These are phyloP conservation scores for Microsporum canis DNA, from an alignment of 2,329 filamentous ascomycete species.

Conservation along the genomic window DNA sequence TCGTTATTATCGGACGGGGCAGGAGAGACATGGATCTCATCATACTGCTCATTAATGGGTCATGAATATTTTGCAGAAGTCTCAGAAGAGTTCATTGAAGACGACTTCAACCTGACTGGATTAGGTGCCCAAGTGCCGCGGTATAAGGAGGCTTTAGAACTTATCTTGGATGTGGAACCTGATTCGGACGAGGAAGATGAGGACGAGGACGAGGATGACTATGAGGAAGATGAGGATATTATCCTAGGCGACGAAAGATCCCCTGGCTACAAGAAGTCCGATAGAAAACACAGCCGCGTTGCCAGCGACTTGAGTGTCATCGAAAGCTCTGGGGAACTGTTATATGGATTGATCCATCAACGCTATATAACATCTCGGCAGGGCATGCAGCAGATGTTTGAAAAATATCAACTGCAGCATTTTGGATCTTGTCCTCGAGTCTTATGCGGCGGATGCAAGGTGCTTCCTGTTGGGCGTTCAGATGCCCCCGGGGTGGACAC, in stretches of 20 bases:
- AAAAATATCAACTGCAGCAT: slow-evolving; percentile 95
- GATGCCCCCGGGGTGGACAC: slow-evolving; percentile 95
- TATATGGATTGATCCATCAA: slow-evolving; percentile 97
- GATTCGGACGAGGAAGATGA: slow-evolving; percentile 66
- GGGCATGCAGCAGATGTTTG: slow-evolving; percentile 97
- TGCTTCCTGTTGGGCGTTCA: slow-evolving; percentile 83
- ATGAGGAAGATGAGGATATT: slow-evolving; percentile 58
- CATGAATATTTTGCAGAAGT: slow-evolving; percentile 99
- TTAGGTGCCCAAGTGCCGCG: slow-evolving; percentile 90
- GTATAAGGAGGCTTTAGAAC: slow-evolving; percentile 98
- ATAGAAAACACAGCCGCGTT: slow-evolving; percentile 72
- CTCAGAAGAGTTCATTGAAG: slow-evolving; percentile 97
- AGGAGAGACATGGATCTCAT: slow-evolving; percentile 91
- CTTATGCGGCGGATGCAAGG: slow-evolving; percentile 79
- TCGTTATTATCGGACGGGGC: slow-evolving; percentile 36
- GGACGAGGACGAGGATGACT: slow-evolving; percentile 55
- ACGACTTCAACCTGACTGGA: slow-evolving; percentile 98
- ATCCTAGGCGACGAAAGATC: slow-evolving; percentile 53
- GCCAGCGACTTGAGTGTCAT: slow-evolving; percentile 90
- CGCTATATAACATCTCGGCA: slow-evolving; percentile 94
- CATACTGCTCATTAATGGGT: slow-evolving; percentile 87
- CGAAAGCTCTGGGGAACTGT: slow-evolving; percentile 92
- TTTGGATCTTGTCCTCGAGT: slow-evolving; percentile 94
- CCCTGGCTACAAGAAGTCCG: slow-evolving; percentile 37
- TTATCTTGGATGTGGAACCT: slow-evolving; percentile 97